Conservation (phyloP, 257 asterid genomes). For the Ligustrum vulgare region DNA sequence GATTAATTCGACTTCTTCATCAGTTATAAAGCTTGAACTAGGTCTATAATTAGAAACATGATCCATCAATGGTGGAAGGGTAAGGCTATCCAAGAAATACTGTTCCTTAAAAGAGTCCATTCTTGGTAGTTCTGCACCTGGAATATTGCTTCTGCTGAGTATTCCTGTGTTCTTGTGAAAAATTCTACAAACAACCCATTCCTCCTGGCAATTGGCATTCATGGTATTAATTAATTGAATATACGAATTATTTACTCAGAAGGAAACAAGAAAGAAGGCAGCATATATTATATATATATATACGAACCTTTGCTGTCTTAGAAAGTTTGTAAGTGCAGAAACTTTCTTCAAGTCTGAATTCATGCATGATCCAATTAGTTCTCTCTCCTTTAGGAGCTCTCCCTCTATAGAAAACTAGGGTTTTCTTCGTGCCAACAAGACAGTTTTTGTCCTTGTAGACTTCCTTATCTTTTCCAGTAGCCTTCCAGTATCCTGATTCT, state of each 20-base stretch:
- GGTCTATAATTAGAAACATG: background rate
- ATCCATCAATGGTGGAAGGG: constrained; percentile 53
- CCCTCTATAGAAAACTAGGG: constrained; percentile 88
- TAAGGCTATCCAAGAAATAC: constrained; percentile 47
- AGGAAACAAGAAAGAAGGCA: background rate
- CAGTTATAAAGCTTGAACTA: constrained; percentile 24
- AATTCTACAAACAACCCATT: constrained; percentile 71
- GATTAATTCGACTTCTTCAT: constrained; percentile 20
- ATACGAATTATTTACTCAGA: background rate
- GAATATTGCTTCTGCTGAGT: constrained; percentile 31
- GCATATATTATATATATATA: background rate
- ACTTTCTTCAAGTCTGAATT: constrained; percentile 63
- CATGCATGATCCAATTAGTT: constrained; percentile 87
- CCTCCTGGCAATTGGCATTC: constrained; percentile 56
- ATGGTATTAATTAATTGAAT: background rate
- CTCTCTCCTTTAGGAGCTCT: constrained; percentile 91
- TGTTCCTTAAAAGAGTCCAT: constrained; percentile 44
- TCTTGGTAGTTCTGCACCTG: constrained; percentile 38
- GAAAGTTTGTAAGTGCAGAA: constrained; percentile 53
- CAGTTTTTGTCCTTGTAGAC: constrained; percentile 40
- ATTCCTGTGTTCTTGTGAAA: constrained; percentile 54
- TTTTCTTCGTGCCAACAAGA: constrained; percentile 84
- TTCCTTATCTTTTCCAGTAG: constrained; percentile 87
- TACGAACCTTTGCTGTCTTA: constrained; percentile 56
- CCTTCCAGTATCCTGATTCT: constrained; percentile 81